Percentiles rank a stretch among this genome's conserved stretches.
phyloP scores from a whole-genome alignment of 2,329 filamentous ascomycete species.

The Harringtonia aguacate region DNA sequence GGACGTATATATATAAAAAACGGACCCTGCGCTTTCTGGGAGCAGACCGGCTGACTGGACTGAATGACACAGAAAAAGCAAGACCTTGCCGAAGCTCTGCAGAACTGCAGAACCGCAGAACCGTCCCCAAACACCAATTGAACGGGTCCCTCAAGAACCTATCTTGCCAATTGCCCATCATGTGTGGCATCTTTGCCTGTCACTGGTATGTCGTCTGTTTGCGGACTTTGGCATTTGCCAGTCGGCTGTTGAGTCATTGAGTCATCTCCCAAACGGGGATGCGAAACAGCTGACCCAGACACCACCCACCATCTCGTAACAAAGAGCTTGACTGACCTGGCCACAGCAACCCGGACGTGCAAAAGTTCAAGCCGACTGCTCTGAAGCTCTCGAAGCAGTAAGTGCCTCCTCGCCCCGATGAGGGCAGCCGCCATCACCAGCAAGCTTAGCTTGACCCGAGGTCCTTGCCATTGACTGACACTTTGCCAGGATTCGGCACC shows the following conservation, averaged over 20 bases:
- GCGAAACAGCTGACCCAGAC: no score
- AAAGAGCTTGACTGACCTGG: conserved; percentile 8
- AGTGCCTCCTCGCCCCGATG: conserved; percentile 28
- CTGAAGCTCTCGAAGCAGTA: conserved; percentile 91
- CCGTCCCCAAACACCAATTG: not conserved
- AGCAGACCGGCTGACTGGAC: no score
- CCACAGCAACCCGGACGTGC: conserved; percentile 75
- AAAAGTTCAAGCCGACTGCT: conserved; percentile 92
- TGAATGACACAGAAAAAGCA: no score
- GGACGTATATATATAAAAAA: not conserved
- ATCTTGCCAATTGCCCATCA: conserved; percentile 25
- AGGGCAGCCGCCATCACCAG: no score
- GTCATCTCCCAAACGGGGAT: not conserved
- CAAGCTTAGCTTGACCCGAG: not conserved
- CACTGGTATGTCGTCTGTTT: conserved; percentile 56
- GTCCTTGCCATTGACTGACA: not conserved
- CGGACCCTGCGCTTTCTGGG: no score
- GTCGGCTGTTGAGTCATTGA: conserved; percentile 16
- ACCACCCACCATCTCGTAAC: conserved; percentile 4
- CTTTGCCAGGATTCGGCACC: conserved; percentile 68
- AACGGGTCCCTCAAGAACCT: not conserved
- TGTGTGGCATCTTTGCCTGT: conserved; percentile 97
- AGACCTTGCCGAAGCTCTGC: no score
- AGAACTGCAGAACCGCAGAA: not conserved
- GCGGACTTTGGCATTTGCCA: conserved; percentile 18